A percentile compares a stretch with the other conserved stretches of the same genome.
These are phyloP conservation scores for Excoecaria agallocha DNA, from an alignment of 345 rosid genomes.

Conservation along the genomic window DNA sequence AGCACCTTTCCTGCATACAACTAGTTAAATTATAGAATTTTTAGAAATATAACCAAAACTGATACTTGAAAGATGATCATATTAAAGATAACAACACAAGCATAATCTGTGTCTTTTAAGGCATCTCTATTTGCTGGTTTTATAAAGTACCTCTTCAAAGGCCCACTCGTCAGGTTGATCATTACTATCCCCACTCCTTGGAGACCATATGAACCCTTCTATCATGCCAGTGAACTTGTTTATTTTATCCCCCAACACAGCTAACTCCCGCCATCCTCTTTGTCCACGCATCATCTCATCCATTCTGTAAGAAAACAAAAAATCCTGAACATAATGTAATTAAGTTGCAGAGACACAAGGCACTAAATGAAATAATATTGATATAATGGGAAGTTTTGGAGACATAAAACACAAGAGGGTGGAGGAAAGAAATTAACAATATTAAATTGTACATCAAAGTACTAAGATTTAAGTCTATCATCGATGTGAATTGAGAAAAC, in stretches of 20 bases:
- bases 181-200: constrained; percentile 50
- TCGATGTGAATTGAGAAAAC: no score
- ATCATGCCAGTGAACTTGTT: constrained; percentile 87
- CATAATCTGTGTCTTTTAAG: neutral
- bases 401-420: neutral
- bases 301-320: constrained; percentile 49
- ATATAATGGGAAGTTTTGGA: neutral
- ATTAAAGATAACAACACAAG: neutral
- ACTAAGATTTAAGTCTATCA: no score
- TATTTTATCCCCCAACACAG: constrained; percentile 77
- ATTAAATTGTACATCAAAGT: neutral
- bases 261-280: constrained; percentile 92
- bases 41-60: no score
- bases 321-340: neutral
- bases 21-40: no score
- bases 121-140: neutral
- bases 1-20: no score
- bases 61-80: neutral
- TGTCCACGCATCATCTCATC: constrained; percentile 99
- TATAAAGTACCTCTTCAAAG: constrained; percentile 59
- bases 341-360: neutral
- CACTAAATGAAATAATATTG: neutral
- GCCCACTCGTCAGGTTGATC: constrained; percentile 32
- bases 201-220: constrained; percentile 96
- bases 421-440: neutral